Conservation (phyloP, 2,329 filamentous ascomycete genomes). For the Penicillium brevicompactum region DNA sequence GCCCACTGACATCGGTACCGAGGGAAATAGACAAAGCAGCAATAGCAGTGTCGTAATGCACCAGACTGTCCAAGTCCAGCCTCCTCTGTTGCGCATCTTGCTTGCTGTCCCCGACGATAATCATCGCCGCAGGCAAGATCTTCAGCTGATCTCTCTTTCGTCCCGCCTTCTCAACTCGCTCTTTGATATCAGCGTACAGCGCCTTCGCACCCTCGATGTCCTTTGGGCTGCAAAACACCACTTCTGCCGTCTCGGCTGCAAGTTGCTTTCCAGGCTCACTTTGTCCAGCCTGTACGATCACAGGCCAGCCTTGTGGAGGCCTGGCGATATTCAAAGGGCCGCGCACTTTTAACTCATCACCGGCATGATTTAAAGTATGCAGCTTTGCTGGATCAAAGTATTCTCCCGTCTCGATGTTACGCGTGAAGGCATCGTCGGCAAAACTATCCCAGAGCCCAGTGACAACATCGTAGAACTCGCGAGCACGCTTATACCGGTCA, state of each 20-base stretch:
- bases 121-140: constrained; percentile 55
- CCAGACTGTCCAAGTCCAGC: constrained; percentile 53
- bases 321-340: constrained; percentile 57
- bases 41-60: constrained; percentile 58
- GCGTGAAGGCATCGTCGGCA: constrained; percentile 57
- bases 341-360: constrained; percentile 50
- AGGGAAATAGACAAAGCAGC: constrained; percentile 54
- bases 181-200: constrained; percentile 57
- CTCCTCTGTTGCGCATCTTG: constrained; percentile 54
- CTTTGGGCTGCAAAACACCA: constrained; percentile 54
- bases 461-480: constrained; percentile 57
- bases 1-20: constrained; percentile 50
- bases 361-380: constrained; percentile 56
- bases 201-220: constrained; percentile 50
- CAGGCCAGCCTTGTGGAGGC: constrained; percentile 58
- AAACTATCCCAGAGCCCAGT: constrained; percentile 59
- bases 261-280: constrained; percentile 56
- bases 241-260: constrained; percentile 57
- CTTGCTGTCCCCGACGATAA: constrained; percentile 53
- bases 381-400: constrained; percentile 56
- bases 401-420: constrained; percentile 51
- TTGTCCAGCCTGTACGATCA: constrained; percentile 59
- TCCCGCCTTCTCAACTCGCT: constrained; percentile 48
- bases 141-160: constrained; percentile 52
- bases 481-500: constrained; percentile 54